A percentile compares a stretch with the other conserved stretches of the same genome.
Conservation (phyloP, 164 flowering plant genomes). For the Euptelea pleiosperma region DNA sequence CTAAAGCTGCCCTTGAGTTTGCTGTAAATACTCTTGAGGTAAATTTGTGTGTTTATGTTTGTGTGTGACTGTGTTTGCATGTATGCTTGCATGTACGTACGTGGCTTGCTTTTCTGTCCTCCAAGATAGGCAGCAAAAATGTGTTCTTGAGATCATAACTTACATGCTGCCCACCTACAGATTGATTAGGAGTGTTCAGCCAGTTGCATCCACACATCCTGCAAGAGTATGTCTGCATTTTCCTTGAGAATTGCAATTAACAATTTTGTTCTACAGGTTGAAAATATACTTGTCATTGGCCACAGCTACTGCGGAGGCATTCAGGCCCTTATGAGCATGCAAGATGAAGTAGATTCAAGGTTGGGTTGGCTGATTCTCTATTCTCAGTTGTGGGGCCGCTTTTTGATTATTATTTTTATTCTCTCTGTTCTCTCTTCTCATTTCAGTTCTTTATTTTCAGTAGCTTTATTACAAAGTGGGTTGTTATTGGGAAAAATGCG, state of each 20-base stretch:
- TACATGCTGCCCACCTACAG: too few species aligned
- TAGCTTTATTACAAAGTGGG: constrained; percentile 83
- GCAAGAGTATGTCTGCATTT: too few species aligned
- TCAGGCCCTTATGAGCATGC: constrained; percentile 89
- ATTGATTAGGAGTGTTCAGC: too few species aligned
- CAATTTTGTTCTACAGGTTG: constrained; percentile 52
- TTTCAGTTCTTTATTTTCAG: constrained; percentile 34
- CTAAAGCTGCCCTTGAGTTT: constrained; percentile 93
- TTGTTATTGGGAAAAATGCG: constrained; percentile 61
- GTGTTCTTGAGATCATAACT: too few species aligned
- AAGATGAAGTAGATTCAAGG: constrained; percentile 67
- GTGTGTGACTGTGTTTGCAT: too few species aligned
- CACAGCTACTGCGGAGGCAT: constrained; percentile 97
- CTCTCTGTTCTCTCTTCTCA: constrained; percentile 1
- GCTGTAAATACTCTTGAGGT: constrained; percentile 82
- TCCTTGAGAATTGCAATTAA: not conserved
- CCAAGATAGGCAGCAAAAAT: too few species aligned
- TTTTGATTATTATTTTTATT: not conserved
- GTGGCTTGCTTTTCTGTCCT: too few species aligned
- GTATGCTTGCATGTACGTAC: too few species aligned
- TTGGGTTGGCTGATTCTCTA: constrained; percentile 14
- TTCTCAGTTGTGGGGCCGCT: not conserved
- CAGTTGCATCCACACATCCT: too few species aligned
- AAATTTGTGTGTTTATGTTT: constrained; percentile 24
- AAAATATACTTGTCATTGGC: constrained; percentile 76